Percentiles rank a stretch among this genome's conserved stretches.
Conservation (phyloP, 2,329 filamentous ascomycete species). For the Lachnellula cervina region DNA sequence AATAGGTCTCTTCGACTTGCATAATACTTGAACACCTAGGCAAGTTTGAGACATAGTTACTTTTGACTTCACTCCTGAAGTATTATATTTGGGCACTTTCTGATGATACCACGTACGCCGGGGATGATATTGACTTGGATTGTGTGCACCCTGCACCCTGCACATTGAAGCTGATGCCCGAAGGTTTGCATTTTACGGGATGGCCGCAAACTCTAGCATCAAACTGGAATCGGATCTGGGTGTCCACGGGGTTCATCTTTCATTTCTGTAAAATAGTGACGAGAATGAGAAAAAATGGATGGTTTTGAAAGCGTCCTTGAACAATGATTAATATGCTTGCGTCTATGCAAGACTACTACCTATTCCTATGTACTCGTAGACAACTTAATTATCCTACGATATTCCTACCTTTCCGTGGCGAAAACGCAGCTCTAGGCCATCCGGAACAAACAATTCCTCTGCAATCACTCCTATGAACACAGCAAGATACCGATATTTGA, state of each 20-base stretch:
- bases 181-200: not conserved
- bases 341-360: too few species aligned
- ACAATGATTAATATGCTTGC: not conserved
- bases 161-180: not conserved
- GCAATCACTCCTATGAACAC: too few species aligned
- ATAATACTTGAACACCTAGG: constrained; percentile 2
- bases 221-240: not conserved
- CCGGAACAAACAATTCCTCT: too few species aligned
- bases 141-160: not conserved
- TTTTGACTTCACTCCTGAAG: not conserved
- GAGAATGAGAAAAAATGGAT: not conserved
- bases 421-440: too few species aligned
- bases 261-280: not conserved
- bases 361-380: too few species aligned
- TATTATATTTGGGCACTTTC: not conserved
- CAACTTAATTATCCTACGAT: too few species aligned
- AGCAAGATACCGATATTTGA: not conserved
- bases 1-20: constrained; percentile 1
- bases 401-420: too few species aligned
- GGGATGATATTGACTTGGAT: not conserved
- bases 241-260: not conserved
- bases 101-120: too few species aligned
- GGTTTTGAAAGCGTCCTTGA: not conserved
- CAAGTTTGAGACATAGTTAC: not conserved
- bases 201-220: not conserved